A percentile compares a stretch with the other conserved stretches of the same genome.
Conservation (phyloP, 192 early-diverging fungal genomes). For the Gryganskiella cystojenkinii region DNA sequence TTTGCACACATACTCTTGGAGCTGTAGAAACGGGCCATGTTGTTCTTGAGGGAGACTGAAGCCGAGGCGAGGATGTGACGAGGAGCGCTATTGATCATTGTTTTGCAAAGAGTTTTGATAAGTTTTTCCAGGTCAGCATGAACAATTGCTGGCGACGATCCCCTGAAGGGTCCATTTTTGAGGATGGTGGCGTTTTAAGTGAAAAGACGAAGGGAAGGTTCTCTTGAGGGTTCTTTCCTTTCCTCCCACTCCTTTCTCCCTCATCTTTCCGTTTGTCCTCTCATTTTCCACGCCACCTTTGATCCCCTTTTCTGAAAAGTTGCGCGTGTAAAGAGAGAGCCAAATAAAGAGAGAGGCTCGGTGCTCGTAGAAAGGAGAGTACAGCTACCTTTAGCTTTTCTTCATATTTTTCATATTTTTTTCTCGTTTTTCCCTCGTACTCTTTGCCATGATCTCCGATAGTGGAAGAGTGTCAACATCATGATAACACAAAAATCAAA, state of each 20-base stretch:
- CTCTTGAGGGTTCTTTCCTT: conserved; percentile 29
- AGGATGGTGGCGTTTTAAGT: background rate
- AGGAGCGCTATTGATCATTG: conserved; percentile 46
- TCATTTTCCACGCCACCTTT: too few relatives aligned
- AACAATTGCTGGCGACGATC: too few relatives aligned
- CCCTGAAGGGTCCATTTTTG: too few relatives aligned
- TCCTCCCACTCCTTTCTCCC: too few relatives aligned
- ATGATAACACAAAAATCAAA: background rate
- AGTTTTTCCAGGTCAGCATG: background rate
- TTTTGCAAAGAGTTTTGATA: background rate
- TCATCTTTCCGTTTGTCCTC: background rate
- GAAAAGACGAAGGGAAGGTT: conserved; percentile 6
- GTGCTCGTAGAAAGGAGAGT: background rate
- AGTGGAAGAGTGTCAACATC: background rate
- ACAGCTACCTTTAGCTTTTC: background rate
- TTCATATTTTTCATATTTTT: background rate
- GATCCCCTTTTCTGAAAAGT: too few relatives aligned
- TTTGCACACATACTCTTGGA: conserved; percentile 57
- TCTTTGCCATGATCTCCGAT: too few relatives aligned
- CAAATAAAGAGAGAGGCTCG: background rate
- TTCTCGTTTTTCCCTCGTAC: too few relatives aligned
- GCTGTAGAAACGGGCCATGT: conserved; percentile 62
- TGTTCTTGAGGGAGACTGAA: conserved; percentile 43
- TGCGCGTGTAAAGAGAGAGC: too few relatives aligned
- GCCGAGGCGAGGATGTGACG: conserved; percentile 56